These are phyloP conservation scores for Trichoderma endophyticum DNA, from an alignment of 2,329 filamentous ascomycete genomes.

Conservation along the genomic window DNA sequence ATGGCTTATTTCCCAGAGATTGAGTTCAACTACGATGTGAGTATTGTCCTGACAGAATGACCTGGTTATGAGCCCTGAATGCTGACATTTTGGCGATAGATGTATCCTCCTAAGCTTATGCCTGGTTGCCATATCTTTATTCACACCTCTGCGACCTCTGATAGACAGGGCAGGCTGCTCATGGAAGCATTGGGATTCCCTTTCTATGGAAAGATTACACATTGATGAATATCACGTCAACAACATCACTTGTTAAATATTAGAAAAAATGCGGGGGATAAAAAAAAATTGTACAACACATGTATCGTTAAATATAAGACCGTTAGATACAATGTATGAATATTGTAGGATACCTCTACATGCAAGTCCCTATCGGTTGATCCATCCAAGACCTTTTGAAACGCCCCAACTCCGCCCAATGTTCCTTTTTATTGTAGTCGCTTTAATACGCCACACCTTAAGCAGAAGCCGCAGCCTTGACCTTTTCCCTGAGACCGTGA, in stretches of 20 bases:
- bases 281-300: slow-evolving; percentile 33
- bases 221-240: slow-evolving; percentile 26
- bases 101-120: slow-evolving; percentile 68
- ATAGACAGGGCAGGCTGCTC: slow-evolving; percentile 78
- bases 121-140: slow-evolving; percentile 81
- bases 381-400: background rate
- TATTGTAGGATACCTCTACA: background rate
- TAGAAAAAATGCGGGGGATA: slow-evolving; percentile 22
- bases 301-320: slow-evolving; percentile 31
- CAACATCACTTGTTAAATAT: background rate
- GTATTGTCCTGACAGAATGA: slow-evolving; percentile 34
- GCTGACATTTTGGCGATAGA: slow-evolving; percentile 35
- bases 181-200: slow-evolving; percentile 52
- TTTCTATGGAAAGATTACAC: slow-evolving; percentile 70
- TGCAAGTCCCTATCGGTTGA: background rate
- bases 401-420: slow-evolving; percentile 38
- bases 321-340: slow-evolving; percentile 8
- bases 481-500: slow-evolving; percentile 58
- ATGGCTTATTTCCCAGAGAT: slow-evolving; percentile 89
- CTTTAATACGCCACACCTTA: background rate
- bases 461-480: slow-evolving; percentile 28
- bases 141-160: slow-evolving; percentile 79
- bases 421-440: slow-evolving; percentile 18
- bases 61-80: background rate
- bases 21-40: slow-evolving; percentile 90